Evolutionary conservation across 2,329 filamentous ascomycete genomes (phyloP).

Genomic region (Hymenoscyphus scutula): DNA sequence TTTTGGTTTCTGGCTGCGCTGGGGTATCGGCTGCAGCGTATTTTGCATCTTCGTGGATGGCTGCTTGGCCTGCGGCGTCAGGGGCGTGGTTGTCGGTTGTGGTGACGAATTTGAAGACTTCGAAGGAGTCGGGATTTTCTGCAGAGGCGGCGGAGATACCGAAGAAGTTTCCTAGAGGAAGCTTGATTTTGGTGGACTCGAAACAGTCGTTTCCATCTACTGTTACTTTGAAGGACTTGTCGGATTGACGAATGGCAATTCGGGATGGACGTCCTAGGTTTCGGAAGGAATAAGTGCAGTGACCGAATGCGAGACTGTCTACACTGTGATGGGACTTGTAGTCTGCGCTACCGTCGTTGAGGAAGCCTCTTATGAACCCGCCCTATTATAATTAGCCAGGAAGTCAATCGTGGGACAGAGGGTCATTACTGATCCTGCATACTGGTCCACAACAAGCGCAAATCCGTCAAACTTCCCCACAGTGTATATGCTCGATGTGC

Average conservation of each 20-base stretch:
- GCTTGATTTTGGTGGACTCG: constrained; percentile 71
- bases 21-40: constrained; percentile 35
- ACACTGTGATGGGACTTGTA: constrained; percentile 74
- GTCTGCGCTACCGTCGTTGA: constrained; percentile 85
- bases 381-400: constrained; percentile 41
- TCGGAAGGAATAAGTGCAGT: constrained; percentile 87
- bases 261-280: constrained; percentile 84
- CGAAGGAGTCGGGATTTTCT: constrained; percentile 91
- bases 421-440: constrained; percentile 60
- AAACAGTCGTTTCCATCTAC: constrained; percentile 83
- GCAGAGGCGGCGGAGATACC: constrained; percentile 85
- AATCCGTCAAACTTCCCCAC: constrained; percentile 86
- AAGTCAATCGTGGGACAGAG: constrained; percentile 8
- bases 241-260: constrained; percentile 69
- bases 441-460: constrained; percentile 79
- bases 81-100: constrained; percentile 50
- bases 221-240: constrained; percentile 68
- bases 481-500: constrained; percentile 78
- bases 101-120: constrained; percentile 83
- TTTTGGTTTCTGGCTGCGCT: constrained; percentile 34
- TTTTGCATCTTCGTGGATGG: constrained; percentile 20
- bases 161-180: constrained; percentile 80
- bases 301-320: constrained; percentile 85
- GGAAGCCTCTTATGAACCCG: constrained; percentile 84
- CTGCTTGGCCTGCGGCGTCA: constrained; percentile 29